Evolutionary conservation across 345 rosid genomes (phyloP).

Genomic region (Cardamine resedifolia): DNA sequence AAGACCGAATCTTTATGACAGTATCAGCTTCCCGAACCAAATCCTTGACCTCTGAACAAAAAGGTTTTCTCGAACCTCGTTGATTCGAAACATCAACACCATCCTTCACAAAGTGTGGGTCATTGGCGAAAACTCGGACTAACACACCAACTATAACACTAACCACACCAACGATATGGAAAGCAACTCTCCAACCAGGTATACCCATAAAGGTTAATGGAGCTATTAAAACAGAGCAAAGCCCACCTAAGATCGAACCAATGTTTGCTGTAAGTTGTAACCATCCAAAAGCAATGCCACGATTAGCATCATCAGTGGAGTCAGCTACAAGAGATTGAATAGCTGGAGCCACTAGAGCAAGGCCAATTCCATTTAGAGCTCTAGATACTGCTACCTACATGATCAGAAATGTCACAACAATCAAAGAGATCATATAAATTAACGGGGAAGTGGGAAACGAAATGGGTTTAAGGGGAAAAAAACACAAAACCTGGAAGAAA

Average conservation of each 20-base stretch:
- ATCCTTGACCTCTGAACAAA: constrained; percentile 58
- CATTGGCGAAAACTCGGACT: constrained; percentile 65
- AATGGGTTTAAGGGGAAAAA: background rate
- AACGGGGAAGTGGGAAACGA: too few relatives aligned
- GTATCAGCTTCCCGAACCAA: constrained; percentile 55
- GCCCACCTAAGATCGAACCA: constrained; percentile 81
- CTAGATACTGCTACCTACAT: constrained; percentile 77
- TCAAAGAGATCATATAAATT: background rate
- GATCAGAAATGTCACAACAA: background rate
- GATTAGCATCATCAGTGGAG: constrained; percentile 67
- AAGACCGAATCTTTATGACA: constrained; percentile 66
- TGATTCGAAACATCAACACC: constrained; percentile 32
- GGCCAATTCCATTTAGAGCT: constrained; percentile 86
- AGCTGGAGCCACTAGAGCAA: constrained; percentile 81
- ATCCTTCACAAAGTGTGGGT: constrained; percentile 57
- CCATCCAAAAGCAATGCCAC: constrained; percentile 92
- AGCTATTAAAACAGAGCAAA: constrained; percentile 67
- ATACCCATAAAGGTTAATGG: constrained; percentile 65
- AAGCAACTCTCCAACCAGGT: constrained; percentile 89
- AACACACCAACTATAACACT: constrained; percentile 70
- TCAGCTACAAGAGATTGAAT: constrained; percentile 92
- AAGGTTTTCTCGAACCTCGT: constrained; percentile 45
- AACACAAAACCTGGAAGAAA: constrained; percentile 55
- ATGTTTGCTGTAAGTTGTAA: constrained; percentile 72
- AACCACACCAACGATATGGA: constrained; percentile 72